A percentile compares a stretch with the other conserved stretches of the same genome.
phyloP scores from a whole-genome alignment of 1,284 basidiomycete genomes.

The Mycena sp. region DNA sequence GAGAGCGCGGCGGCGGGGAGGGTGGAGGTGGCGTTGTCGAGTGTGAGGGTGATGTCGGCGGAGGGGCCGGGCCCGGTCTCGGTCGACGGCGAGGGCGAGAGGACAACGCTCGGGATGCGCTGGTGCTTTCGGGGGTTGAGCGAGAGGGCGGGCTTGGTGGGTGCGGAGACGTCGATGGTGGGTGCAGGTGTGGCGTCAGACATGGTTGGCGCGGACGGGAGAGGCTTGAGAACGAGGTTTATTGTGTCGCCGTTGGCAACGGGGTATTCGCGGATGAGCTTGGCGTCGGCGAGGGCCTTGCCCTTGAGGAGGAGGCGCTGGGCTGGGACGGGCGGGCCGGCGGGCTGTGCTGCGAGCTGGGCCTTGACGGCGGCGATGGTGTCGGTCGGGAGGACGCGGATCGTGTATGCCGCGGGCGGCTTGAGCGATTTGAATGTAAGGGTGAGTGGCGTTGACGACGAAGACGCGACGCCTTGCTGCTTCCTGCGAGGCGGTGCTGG shows the following conservation, averaged over 20 bases:
- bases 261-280: conserved; percentile 89
- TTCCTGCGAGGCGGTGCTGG: conserved; percentile 62
- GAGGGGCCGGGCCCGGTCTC: conserved; percentile 38
- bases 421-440: conserved; percentile 91
- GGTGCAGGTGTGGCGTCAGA: background rate
- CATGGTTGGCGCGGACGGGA: conserved; percentile 30
- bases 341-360: conserved; percentile 68
- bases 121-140: conserved; percentile 52
- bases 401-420: conserved; percentile 78
- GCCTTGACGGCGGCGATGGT: conserved; percentile 83
- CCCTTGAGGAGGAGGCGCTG: conserved; percentile 92
- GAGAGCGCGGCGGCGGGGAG: conserved; percentile 51
- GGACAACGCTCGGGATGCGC: conserved; percentile 77
- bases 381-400: conserved; percentile 79
- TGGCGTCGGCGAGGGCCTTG: conserved; percentile 88
- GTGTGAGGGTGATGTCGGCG: conserved; percentile 66
- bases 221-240: conserved; percentile 83
- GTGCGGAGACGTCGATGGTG: conserved; percentile 12
- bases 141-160: conserved; percentile 12
- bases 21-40: conserved; percentile 64
- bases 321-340: conserved; percentile 74
- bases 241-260: conserved; percentile 83
- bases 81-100: conserved; percentile 74
- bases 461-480: conserved; percentile 43
- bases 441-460: conserved; percentile 13